Conservation (phyloP, 75 land plant genomes). For the Sequoia sempervirens region DNA sequence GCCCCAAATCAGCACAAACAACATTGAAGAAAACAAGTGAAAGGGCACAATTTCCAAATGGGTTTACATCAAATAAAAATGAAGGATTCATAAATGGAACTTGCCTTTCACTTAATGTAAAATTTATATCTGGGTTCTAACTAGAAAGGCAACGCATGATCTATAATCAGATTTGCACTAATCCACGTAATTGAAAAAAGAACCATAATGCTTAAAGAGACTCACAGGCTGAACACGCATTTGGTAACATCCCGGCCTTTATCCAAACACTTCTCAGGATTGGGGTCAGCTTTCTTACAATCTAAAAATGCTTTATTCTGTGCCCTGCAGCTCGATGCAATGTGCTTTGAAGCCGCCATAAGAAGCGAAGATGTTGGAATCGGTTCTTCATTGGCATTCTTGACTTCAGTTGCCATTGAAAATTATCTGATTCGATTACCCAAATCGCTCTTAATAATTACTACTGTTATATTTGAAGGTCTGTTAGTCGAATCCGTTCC, state of each 20-base stretch:
- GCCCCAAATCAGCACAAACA: background rate
- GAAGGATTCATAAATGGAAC: background rate
- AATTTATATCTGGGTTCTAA: background rate
- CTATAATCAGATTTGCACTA: background rate
- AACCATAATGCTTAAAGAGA: background rate
- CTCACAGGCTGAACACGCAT: slow-evolving; percentile 77
- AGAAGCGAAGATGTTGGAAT: slow-evolving; percentile 79
- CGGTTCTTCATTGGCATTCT: slow-evolving; percentile 47
- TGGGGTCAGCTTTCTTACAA: slow-evolving; percentile 72
- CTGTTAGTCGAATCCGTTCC: background rate
- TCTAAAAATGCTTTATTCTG: slow-evolving; percentile 68
- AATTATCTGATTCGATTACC: background rate
- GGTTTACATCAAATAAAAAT: background rate
- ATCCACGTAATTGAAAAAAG: background rate
- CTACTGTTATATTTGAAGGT: background rate
- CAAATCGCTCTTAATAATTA: background rate
- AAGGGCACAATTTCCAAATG: background rate
- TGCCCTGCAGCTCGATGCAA: slow-evolving; percentile 40
- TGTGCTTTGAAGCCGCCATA: slow-evolving; percentile 78
- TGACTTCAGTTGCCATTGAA: slow-evolving; percentile 36
- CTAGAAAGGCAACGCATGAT: background rate
- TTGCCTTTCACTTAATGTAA: background rate
- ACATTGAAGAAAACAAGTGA: background rate
- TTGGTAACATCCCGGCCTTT: slow-evolving; percentile 72
- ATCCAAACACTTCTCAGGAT: slow-evolving; percentile 87